Conservation (phyloP, 2,329 filamentous ascomycete genomes). For the Nemania sp. region DNA sequence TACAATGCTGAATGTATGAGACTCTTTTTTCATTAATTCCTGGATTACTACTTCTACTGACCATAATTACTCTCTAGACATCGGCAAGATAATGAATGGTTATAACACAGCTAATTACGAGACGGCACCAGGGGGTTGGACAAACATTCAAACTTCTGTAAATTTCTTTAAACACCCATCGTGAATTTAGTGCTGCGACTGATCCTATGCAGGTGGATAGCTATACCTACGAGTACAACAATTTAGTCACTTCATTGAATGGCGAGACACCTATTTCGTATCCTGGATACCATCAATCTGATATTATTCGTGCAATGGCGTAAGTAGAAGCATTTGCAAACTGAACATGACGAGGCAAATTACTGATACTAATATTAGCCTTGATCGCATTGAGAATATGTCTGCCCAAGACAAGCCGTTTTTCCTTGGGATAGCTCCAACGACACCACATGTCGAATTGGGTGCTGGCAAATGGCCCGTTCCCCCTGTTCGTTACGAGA, state of each 20-base stretch:
- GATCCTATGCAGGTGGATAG: conserved; percentile 23
- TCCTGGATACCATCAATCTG: conserved; percentile 36
- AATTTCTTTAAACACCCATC: not conserved
- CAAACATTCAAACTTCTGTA: conserved; percentile 24
- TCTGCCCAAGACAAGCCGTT: conserved; percentile 29
- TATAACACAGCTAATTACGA: conserved; percentile 37
- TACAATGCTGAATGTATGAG: conserved; percentile 36
- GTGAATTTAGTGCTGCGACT: not conserved
- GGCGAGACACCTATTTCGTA: conserved; percentile 38
- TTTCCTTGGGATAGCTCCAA: conserved; percentile 33
- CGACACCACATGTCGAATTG: conserved; percentile 34
- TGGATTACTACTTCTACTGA: conserved; percentile 6
- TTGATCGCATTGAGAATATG: conserved; percentile 37
- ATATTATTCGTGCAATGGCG: conserved; percentile 34
- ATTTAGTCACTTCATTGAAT: conserved; percentile 30
- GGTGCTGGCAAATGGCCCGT: conserved; percentile 31
- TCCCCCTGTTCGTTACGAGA: conserved; percentile 30
- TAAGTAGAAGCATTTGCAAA: conserved; percentile 9
- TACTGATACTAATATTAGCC: conserved; percentile 24
- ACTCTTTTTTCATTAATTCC: no score
- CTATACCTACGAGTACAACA: conserved; percentile 38
- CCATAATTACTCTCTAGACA: conserved; percentile 21
- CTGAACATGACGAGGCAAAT: not conserved
- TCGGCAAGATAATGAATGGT: conserved; percentile 40
- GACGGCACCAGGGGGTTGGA: conserved; percentile 27